Percentiles rank a stretch among this genome's conserved stretches.
Evolutionary conservation across 768 basidiomycete species (phyloP).

Genomic region (Dendrothele bispora): DNA sequence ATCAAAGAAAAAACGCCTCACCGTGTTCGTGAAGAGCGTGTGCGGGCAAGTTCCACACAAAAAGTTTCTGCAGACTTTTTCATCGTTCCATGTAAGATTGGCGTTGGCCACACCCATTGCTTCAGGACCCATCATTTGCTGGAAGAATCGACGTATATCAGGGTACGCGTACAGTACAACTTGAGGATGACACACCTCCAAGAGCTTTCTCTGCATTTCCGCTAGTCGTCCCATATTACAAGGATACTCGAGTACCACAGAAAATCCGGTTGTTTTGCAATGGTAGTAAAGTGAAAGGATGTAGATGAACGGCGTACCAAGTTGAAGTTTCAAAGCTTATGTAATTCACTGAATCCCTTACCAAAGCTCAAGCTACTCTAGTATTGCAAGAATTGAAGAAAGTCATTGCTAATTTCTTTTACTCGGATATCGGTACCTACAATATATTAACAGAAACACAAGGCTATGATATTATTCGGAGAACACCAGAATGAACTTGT

Average conservation of each 20-base stretch:
- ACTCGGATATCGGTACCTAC: too few relatives aligned
- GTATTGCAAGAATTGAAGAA: background rate
- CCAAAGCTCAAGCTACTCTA: background rate
- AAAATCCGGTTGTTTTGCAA: background rate
- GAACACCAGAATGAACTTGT: too few relatives aligned
- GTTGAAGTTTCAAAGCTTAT: background rate
- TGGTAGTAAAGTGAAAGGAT: background rate
- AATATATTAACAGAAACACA: too few relatives aligned
- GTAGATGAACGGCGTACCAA: too few relatives aligned
- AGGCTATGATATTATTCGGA: too few relatives aligned
- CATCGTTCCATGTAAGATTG: conserved; percentile 91
- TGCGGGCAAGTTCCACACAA: conserved; percentile 99
- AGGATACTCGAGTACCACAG: background rate
- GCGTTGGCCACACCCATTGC: conserved; percentile 96
- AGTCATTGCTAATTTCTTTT: background rate
- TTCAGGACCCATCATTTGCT: conserved; percentile 99
- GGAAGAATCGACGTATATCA: conserved; percentile 13
- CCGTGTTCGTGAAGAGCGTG: conserved; percentile 96
- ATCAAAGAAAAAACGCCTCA: conserved; percentile 38
- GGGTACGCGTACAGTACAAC: background rate
- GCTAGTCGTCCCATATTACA: conserved; percentile 87
- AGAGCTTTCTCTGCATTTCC: conserved; percentile 96
- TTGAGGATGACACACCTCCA: conserved; percentile 33
- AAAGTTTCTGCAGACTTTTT: conserved; percentile 98
- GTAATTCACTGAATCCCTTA: background rate